These are phyloP conservation scores for Lathyrus aphaca DNA, from an alignment of 306 rosid species.

Conservation along the genomic window DNA sequence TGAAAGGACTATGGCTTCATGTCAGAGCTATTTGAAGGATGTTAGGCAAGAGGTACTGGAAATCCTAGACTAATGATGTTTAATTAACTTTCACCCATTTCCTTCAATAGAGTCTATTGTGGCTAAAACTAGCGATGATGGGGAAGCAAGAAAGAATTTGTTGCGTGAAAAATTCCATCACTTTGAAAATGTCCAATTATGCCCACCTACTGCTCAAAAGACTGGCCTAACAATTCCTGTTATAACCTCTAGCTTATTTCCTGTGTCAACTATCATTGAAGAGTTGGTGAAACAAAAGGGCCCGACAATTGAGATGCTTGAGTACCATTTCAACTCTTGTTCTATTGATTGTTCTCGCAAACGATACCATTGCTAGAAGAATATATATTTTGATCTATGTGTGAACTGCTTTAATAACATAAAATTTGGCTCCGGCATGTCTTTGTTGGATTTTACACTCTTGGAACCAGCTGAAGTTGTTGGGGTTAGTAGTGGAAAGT, in stretches of 20 bases:
- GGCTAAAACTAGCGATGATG: constrained; percentile 48
- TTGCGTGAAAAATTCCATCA: constrained; percentile 72
- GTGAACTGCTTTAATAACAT: constrained; percentile 81
- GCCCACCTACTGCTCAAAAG: constrained; percentile 58
- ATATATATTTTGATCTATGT: constrained; percentile 93
- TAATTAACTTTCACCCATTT: constrained; percentile 87
- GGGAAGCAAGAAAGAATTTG: constrained; percentile 51
- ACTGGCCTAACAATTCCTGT: constrained; percentile 52
- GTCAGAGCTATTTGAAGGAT: constrained; percentile 65
- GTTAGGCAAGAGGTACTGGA: constrained; percentile 78
- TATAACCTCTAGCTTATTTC: constrained; percentile 70
- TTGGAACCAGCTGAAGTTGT: constrained; percentile 95
- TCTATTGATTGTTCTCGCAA: constrained; percentile 95
- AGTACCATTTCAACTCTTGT: constrained; percentile 97
- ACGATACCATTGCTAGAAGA: constrained; percentile 99
- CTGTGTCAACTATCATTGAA: constrained; percentile 72
- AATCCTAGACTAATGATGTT: constrained; percentile 90
- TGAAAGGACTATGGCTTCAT: constrained; percentile 83
- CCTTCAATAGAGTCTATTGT: constrained; percentile 54
- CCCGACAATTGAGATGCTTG: constrained; percentile 65
- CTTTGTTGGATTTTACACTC: constrained; percentile 84
- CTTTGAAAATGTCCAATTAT: constrained; percentile 64
- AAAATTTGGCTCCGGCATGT: constrained; percentile 85
- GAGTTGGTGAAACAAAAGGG: too few relatives aligned
- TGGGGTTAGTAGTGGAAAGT: constrained; percentile 84